phyloP scores from a whole-genome alignment of 2,329 filamentous ascomycete genomes.

The Anthostomella pinea region DNA sequence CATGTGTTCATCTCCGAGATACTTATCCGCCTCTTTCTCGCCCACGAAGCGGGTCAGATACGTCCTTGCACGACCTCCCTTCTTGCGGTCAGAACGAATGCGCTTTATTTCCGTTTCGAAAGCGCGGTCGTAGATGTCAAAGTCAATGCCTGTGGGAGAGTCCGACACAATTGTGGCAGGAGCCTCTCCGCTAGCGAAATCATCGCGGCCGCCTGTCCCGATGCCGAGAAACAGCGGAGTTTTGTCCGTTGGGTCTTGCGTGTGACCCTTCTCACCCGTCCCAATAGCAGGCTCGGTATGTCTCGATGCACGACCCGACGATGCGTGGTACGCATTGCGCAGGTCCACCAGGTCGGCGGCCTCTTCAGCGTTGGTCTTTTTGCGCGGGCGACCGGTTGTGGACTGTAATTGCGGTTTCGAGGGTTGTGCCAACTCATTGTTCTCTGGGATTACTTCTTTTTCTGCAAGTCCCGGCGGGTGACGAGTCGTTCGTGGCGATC shows the following conservation, averaged over 20 bases:
- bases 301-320: conserved; percentile 27
- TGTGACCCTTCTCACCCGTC: conserved; percentile 55
- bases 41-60: conserved; percentile 50
- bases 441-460: conserved; percentile 14
- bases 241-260: conserved; percentile 62
- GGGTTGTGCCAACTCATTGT: conserved; percentile 1
- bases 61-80: conserved; percentile 38
- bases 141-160: conserved; percentile 79
- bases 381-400: conserved; percentile 8
- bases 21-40: conserved; percentile 40
- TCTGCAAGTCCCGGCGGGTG: conserved; percentile 15
- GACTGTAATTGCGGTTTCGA: conserved; percentile 11
- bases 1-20: conserved; percentile 36
- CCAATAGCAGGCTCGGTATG: conserved; percentile 29
- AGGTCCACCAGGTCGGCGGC: conserved; percentile 49
- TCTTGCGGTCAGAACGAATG: conserved; percentile 36
- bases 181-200: conserved; percentile 30
- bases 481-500: no score
- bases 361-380: conserved; percentile 42
- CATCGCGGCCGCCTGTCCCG: conserved; percentile 59
- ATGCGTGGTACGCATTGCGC: conserved; percentile 41
- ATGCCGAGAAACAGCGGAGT: conserved; percentile 70
- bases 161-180: conserved; percentile 64
- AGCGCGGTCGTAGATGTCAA: conserved; percentile 84
- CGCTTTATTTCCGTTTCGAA: conserved; percentile 76